Percentiles rank a stretch among this genome's conserved stretches.
phyloP scores from a whole-genome alignment of 352 stramenopile genomes.

The Phytophthora sansomeana region DNA sequence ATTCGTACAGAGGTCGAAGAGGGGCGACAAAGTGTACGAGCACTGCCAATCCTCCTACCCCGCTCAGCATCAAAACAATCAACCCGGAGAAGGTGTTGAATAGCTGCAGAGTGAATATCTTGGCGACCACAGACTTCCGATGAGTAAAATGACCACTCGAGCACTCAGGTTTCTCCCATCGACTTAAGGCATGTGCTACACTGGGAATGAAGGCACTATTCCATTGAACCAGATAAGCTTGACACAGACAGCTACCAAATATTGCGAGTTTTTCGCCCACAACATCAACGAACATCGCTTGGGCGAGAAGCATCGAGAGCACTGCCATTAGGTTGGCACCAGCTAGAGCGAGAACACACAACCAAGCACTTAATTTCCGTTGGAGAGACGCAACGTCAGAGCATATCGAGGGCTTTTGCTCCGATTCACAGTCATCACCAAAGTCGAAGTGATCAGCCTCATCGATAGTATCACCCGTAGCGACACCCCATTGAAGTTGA shows the following conservation, averaged over 20 bases:
- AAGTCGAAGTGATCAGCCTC: not conserved
- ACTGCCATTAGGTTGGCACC: slow-evolving; percentile 32
- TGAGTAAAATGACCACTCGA: slow-evolving; percentile 26
- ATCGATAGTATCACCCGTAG: slow-evolving; percentile 24
- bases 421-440: not conserved
- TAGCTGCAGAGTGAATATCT: slow-evolving; percentile 55
- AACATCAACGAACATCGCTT: slow-evolving; percentile 34
- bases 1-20: slow-evolving; percentile 26
- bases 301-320: slow-evolving; percentile 39
- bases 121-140: slow-evolving; percentile 41
- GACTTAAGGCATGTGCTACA: slow-evolving; percentile 38
- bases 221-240: slow-evolving; percentile 37
- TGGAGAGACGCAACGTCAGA: slow-evolving; percentile 14
- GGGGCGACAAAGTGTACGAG: slow-evolving; percentile 19
- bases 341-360: slow-evolving; percentile 31
- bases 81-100: slow-evolving; percentile 50
- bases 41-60: slow-evolving; percentile 17
- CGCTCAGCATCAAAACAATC: slow-evolving; percentile 40
- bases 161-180: slow-evolving; percentile 45
- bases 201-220: slow-evolving; percentile 35
- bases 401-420: slow-evolving; percentile 10
- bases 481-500: slow-evolving; percentile 67
- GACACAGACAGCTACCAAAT: slow-evolving; percentile 34
- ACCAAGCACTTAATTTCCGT: slow-evolving; percentile 21
- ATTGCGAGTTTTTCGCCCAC: slow-evolving; percentile 40